phyloP scores from a whole-genome alignment of 768 basidiomycete genomes.

The Rhodotorula sphaerocarpa region DNA sequence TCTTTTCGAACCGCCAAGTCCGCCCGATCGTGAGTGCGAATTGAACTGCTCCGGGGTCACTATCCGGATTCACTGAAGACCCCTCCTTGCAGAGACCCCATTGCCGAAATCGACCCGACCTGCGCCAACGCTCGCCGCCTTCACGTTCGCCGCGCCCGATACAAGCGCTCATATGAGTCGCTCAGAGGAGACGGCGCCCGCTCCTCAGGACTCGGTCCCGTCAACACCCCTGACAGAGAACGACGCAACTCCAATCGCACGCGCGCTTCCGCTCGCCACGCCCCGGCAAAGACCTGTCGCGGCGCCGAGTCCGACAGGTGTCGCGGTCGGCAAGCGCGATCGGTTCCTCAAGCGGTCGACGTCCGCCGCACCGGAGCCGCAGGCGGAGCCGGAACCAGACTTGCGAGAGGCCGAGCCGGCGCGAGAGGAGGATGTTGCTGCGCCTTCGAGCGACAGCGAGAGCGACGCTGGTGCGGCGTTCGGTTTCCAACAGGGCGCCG shows the following conservation, averaged over 20 bases:
- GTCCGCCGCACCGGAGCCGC: not conserved
- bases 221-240: not conserved
- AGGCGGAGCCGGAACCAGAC: too few species aligned
- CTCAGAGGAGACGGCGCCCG: conserved; percentile 4
- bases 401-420: too few species aligned
- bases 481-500: too few species aligned
- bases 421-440: too few species aligned
- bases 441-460: not conserved
- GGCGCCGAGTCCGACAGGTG: not conserved
- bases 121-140: not conserved
- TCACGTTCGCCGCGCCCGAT: conserved; percentile 1
- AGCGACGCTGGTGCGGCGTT: conserved; percentile 1
- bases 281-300: not conserved
- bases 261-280: not conserved
- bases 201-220: conserved; percentile 4
- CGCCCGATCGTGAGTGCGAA: not conserved
- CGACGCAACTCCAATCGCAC: not conserved
- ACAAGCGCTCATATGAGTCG: not conserved
- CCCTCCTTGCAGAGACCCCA: not conserved
- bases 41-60: too few species aligned
- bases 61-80: not conserved
- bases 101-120: not conserved
- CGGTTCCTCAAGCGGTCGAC: conserved; percentile 12
- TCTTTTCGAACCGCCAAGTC: conserved; percentile 23
- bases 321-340: not conserved